phyloP scores from a whole-genome alignment of 306 rosid genomes.

The Carpinus viminea region DNA sequence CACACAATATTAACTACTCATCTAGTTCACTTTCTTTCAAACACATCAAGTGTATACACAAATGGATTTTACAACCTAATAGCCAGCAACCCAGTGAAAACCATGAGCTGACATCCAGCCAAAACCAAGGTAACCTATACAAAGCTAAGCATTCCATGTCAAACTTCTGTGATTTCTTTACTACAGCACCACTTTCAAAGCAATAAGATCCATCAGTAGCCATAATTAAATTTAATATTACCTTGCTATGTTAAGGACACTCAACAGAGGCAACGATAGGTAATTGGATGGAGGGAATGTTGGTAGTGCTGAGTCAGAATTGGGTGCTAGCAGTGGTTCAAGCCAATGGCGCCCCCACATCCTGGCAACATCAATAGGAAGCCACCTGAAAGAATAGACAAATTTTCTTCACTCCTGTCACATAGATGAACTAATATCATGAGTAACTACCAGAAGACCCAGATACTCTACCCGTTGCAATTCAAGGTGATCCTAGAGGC shows the following conservation, averaged over 20 bases:
- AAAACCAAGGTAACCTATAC: background rate
- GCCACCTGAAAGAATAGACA: slow-evolving; percentile 64
- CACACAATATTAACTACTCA: background rate
- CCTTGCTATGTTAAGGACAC: slow-evolving; percentile 89
- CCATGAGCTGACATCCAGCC: background rate
- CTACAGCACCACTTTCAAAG: background rate
- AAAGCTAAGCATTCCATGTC: background rate
- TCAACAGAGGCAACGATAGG: slow-evolving; percentile 88
- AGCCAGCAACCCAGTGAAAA: background rate
- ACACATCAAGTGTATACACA: background rate
- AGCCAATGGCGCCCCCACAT: slow-evolving; percentile 99
- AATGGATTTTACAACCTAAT: background rate
- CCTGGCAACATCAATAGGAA: slow-evolving; percentile 92
- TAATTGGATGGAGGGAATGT: slow-evolving; percentile 66
- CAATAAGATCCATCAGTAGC: slow-evolving; percentile 8
- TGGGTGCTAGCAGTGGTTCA: slow-evolving; percentile 73
- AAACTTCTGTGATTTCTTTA: background rate
- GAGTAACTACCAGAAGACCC: slow-evolving; percentile 4
- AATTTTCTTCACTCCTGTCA: slow-evolving; percentile 18
- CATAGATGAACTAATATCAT: slow-evolving; percentile 13
- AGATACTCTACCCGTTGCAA: slow-evolving; percentile 80
- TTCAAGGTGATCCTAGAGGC: slow-evolving; percentile 72
- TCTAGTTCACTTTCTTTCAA: background rate
- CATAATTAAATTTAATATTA: slow-evolving; percentile 33
- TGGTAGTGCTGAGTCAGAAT: slow-evolving; percentile 59